Percentiles rank a stretch among this genome's conserved stretches.
Evolutionary conservation across 257 asterid genomes (phyloP).

Genomic region (Ballota nigra): DNA sequence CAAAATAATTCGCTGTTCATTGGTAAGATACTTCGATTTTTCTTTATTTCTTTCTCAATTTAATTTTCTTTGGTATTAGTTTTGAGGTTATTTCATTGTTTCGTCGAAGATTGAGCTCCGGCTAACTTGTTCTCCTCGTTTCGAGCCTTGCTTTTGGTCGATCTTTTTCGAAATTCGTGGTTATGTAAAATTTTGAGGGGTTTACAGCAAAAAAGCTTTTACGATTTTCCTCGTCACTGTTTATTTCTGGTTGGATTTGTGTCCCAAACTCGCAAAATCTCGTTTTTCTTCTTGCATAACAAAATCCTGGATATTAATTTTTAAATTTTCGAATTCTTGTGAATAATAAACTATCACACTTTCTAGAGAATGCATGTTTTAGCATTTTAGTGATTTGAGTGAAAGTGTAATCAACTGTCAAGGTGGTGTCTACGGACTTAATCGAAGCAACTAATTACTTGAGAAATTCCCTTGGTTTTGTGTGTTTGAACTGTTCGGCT

Average conservation of each 20-base stretch:
- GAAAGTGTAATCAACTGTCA: background rate
- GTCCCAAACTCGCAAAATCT: background rate
- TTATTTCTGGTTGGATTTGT: background rate
- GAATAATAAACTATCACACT: background rate
- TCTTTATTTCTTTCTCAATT: too few species aligned
- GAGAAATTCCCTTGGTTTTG: constrained; percentile 10
- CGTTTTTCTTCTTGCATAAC: background rate
- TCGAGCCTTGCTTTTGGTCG: background rate
- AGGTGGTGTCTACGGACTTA: background rate
- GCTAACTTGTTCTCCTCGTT: background rate
- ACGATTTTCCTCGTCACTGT: background rate
- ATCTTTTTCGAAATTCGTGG: background rate
- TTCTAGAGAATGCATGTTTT: background rate
- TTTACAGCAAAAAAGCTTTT: background rate
- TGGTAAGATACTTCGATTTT: constrained; percentile 19
- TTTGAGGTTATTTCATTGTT: background rate
- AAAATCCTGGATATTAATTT: background rate
- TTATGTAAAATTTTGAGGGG: constrained; percentile 3
- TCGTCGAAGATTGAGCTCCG: background rate
- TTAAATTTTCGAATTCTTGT: background rate
- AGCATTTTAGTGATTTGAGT: background rate
- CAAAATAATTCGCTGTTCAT: background rate
- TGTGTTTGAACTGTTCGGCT: constrained; percentile 6
- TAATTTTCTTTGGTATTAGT: background rate
- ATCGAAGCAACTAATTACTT: background rate